Evolutionary conservation across 176 grass and related monocot genomes (phyloP).

Genomic region (Avena eriantha): DNA sequence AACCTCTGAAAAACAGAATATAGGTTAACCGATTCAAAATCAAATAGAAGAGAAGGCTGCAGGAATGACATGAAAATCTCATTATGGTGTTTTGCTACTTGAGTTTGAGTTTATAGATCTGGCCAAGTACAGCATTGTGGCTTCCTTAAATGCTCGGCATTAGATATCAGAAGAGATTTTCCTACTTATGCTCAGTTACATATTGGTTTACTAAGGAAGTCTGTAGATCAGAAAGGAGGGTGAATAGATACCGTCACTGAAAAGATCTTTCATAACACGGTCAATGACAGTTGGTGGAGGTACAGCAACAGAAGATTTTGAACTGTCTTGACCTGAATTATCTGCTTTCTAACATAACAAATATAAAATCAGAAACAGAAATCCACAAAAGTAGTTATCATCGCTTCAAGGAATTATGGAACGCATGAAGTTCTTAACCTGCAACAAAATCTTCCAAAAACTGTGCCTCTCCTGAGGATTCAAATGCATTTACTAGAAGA

Average conservation of each 20-base stretch:
- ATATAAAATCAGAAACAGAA: slow-evolving; percentile 68
- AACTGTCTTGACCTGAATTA: slow-evolving; percentile 76
- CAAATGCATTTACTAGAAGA: slow-evolving; percentile 81
- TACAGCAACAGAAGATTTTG: slow-evolving; percentile 63
- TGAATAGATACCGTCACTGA: slow-evolving; percentile 72
- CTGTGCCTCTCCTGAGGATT: slow-evolving; percentile 68
- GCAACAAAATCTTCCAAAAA: slow-evolving; percentile 94
- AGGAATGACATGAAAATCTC: slow-evolving; percentile 5
- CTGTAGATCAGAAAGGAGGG: slow-evolving; percentile 36
- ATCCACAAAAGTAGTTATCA: neutral
- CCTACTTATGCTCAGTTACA: slow-evolving; percentile 2
- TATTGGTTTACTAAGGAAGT: slow-evolving; percentile 32
- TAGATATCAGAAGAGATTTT: slow-evolving; percentile 12
- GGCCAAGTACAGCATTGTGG: neutral
- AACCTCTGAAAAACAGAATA: slow-evolving; percentile 55
- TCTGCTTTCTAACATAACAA: slow-evolving; percentile 84
- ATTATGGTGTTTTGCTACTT: neutral
- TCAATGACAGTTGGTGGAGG: slow-evolving; percentile 92
- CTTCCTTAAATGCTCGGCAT: neutral
- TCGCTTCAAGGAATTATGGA: neutral
- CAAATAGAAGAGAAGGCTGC: neutral
- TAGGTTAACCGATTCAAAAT: slow-evolving; percentile 9
- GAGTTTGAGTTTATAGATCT: slow-evolving; percentile 27
- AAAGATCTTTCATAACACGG: slow-evolving; percentile 94
- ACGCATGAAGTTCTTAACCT: slow-evolving; percentile 69